A percentile compares a stretch with the other conserved stretches of the same genome.
Evolutionary conservation across 768 basidiomycete genomes (phyloP).

Genomic region (Suillus alpinus): DNA sequence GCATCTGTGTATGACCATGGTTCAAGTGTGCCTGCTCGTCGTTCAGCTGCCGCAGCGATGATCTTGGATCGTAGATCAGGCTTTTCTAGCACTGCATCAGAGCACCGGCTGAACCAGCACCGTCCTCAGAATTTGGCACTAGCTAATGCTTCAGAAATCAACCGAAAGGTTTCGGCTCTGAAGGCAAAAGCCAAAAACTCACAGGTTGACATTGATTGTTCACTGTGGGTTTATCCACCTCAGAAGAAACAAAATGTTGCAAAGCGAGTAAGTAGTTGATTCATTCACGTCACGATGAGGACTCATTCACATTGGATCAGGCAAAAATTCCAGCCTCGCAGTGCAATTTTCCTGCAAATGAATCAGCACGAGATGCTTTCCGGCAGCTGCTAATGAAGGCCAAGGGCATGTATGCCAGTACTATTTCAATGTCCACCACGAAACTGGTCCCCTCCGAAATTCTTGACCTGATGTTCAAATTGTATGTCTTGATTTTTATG

Average conservation of each 20-base stretch:
- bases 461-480: not conserved
- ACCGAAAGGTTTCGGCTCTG: not conserved
- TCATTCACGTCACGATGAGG: not conserved
- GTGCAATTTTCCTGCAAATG: not conserved
- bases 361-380: not conserved
- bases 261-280: not conserved
- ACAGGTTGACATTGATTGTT: not conserved
- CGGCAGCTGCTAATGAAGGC: not conserved
- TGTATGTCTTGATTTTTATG: not conserved
- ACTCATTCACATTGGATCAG: not conserved
- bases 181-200: not conserved
- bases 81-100: not conserved
- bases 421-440: not conserved
- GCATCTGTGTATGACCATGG: not conserved
- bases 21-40: not conserved
- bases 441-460: not conserved
- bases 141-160: not conserved
- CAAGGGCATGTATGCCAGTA: not conserved
- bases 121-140: not conserved
- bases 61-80: not conserved
- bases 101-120: not conserved
- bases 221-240: not conserved
- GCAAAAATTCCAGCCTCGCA: not conserved
- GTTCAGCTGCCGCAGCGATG: not conserved
- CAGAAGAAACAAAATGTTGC: not conserved